Evolutionary conservation across 768 basidiomycete genomes (phyloP), one percentile per base, ranked within the genome.

Genomic region (Coprinopsis marcescibilis): DNA sequence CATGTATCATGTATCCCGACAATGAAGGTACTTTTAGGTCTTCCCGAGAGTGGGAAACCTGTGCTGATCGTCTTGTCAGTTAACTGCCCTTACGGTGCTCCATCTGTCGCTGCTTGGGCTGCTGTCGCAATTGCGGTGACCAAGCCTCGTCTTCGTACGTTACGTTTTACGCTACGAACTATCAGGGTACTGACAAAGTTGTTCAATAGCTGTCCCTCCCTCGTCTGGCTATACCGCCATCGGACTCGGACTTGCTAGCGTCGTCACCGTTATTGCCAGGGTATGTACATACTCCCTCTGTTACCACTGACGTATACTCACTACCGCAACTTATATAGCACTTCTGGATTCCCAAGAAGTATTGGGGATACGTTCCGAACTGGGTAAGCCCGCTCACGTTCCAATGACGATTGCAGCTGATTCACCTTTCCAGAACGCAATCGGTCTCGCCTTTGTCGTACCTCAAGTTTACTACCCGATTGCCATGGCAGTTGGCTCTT

Each of bases 1-100:
- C 80, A 26, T 84, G 79, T 56, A 84, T 84, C 59, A 64, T 75
- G 68, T 72, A 52, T n/a, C n/a, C n/a, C n/a, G n/a, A n/a, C n/a
- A n/a, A n/a, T n/a, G n/a, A n/a, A n/a, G n/a, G n/a, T n/a, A n/a
- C n/a, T n/a, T n/a, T n/a, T n/a, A n/a, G n/a, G n/a, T n/a, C n/a
- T n/a, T n/a, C n/a, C n/a, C n/a, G n/a, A n/a, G n/a, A n/a, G n/a
- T n/a, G n/a, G n/a, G n/a, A n/a, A n/a, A n/a, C n/a, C n/a, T n/a
- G n/a, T n/a, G n/a, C n/a, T n/a, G n/a, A n/a, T 19, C 35, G 6
- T 6, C 8, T 17, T 36, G 6, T 36, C 15, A 36, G 35, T 57
- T 39, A 12, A 37, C 34, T 80, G 78, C 60, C 72, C 75, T 25
- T 81, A 78, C 53, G 65, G 71, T 51, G 78, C 77, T 5, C 79